phyloP scores from a whole-genome alignment of 2,329 filamentous ascomycete genomes.

The Beauveria sp. region DNA sequence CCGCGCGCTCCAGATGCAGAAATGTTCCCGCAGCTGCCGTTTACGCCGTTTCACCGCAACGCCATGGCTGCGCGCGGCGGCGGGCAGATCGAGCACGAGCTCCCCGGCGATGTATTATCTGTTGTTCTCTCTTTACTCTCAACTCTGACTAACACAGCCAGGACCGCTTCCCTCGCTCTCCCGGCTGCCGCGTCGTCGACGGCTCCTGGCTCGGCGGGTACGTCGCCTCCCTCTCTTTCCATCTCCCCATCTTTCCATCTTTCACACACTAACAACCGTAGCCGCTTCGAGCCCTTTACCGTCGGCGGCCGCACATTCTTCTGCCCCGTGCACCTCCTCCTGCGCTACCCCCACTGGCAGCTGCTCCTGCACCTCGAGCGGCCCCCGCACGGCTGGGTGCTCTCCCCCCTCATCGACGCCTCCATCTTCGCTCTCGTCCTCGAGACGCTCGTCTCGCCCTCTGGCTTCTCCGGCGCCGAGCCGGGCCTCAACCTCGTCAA shows the following conservation, averaged over 20 bases:
- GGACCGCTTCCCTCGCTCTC: constrained; percentile 5
- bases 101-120: constrained; percentile 2
- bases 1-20: background rate
- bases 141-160: background rate
- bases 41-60: constrained; percentile 6
- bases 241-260: too few species aligned
- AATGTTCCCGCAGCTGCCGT: background rate
- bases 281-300: constrained; percentile 9
- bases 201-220: constrained; percentile 7
- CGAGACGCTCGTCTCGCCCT: constrained; percentile 12
- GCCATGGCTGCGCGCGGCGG: background rate
- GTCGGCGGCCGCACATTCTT: constrained; percentile 9
- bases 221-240: background rate
- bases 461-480: constrained; percentile 17
- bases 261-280: background rate
- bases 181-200: constrained; percentile 1
- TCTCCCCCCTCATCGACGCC: constrained; percentile 11
- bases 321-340: constrained; percentile 11
- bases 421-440: constrained; percentile 18
- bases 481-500: constrained; percentile 17
- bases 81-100: background rate
- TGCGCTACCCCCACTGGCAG: constrained; percentile 7
- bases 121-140: background rate
- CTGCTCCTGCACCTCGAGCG: constrained; percentile 6
- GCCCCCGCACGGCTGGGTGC: constrained; percentile 9